Evolutionary conservation across 352 stramenopile genomes (phyloP).

Genomic region (Phytopythium aichiense): DNA sequence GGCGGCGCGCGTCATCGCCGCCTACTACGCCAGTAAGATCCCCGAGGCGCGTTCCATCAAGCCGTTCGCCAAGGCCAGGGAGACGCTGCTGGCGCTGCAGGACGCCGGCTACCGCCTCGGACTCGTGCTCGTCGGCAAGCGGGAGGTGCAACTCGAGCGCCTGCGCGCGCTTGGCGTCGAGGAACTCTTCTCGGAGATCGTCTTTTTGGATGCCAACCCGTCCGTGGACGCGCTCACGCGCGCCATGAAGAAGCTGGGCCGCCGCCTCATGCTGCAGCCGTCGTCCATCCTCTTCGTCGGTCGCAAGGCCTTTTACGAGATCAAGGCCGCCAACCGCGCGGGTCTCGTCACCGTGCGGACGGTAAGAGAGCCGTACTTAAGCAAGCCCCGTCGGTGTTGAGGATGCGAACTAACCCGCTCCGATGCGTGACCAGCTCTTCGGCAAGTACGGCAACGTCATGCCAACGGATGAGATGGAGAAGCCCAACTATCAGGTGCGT

Average conservation of each 20-base stretch:
- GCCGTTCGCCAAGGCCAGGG: constrained; percentile 48
- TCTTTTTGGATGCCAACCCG: constrained; percentile 67
- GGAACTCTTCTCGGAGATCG: constrained; percentile 60
- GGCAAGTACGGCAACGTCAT: constrained; percentile 84
- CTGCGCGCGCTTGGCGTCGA: constrained; percentile 60
- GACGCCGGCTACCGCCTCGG: constrained; percentile 44
- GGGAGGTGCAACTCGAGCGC: constrained; percentile 68
- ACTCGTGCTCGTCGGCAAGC: constrained; percentile 71
- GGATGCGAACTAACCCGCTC: background rate
- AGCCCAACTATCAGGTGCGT: constrained; percentile 70
- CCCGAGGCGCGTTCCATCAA: constrained; percentile 59
- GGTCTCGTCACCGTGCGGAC: constrained; percentile 59
- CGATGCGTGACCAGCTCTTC: constrained; percentile 44
- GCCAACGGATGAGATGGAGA: constrained; percentile 80
- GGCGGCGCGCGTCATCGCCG: constrained; percentile 55
- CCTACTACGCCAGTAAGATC: constrained; percentile 81
- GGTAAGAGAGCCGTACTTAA: background rate
- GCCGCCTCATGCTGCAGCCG: constrained; percentile 53
- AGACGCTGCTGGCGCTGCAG: constrained; percentile 52
- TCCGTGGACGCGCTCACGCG: constrained; percentile 54
- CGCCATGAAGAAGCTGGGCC: constrained; percentile 69
- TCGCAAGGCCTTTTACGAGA: constrained; percentile 84
- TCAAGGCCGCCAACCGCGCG: constrained; percentile 79
- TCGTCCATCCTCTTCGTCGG: constrained; percentile 82
- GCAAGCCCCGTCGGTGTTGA: background rate